Evolutionary conservation across 148 eudicot genomes (phyloP).

Genomic region (Rhododendron simsii): DNA sequence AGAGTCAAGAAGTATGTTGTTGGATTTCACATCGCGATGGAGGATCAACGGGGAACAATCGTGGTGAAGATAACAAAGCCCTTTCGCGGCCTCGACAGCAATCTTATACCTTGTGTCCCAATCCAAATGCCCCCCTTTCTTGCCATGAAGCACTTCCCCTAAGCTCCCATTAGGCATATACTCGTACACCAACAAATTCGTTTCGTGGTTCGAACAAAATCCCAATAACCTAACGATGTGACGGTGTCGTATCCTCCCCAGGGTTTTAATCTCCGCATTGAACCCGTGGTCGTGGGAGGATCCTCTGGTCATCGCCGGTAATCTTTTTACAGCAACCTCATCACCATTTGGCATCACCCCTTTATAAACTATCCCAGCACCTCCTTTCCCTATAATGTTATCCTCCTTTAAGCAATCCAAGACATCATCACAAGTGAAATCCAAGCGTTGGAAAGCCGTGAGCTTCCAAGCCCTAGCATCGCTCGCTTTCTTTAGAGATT

Average conservation of each 20-base stretch:
- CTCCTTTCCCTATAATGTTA: conserved; percentile 91
- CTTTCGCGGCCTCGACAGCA: conserved; percentile 85
- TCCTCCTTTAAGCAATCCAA: conserved; percentile 79
- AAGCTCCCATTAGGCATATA: conserved; percentile 98
- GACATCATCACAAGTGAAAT: conserved; percentile 80
- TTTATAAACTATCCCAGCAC: conserved; percentile 93
- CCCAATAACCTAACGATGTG: conserved; percentile 87
- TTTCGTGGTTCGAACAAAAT: conserved; percentile 89
- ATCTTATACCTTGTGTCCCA: conserved; percentile 94
- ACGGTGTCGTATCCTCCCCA: conserved; percentile 86
- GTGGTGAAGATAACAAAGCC: conserved; percentile 90
- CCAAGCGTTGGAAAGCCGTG: conserved; percentile 79
- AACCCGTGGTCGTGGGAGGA: conserved; percentile 96
- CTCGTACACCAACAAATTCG: conserved; percentile 84
- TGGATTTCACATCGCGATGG: conserved; percentile 93
- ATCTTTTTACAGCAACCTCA: conserved; percentile 73
- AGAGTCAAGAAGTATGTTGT: conserved; percentile 76
- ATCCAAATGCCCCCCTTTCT: conserved; percentile 91
- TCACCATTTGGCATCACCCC: conserved; percentile 75
- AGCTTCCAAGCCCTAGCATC: conserved; percentile 87
- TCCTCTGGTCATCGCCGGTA: conserved; percentile 79
- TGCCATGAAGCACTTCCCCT: conserved; percentile 93
- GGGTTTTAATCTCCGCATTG: conserved; percentile 90
- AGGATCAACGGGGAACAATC: conserved; percentile 87
- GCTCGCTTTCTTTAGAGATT: conserved; percentile 64